Evolutionary conservation across 352 stramenopile genomes (phyloP), one percentile per base, ranked within the genome.

Genomic region (Phytophthora colocasiae): DNA sequence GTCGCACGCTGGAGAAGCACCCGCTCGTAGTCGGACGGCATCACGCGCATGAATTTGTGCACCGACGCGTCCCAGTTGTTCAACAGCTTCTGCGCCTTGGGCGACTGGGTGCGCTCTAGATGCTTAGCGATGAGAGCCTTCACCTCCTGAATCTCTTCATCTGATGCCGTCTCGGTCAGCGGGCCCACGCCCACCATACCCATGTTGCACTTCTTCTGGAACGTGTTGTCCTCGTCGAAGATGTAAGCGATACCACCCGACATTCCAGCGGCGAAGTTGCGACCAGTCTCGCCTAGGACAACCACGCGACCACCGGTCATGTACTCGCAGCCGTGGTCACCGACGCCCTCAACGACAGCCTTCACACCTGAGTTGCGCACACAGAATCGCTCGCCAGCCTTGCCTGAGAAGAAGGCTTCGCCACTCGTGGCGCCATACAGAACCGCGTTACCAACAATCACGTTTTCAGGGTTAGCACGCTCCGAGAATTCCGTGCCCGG

Each of bases 251-350:
- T 96, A 45, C 96, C 96, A 41, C 97, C 96, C 65, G 89, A 98
- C 96, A 99, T 99, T 65, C 96, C 96, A 29, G 96, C 96, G 45
- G 92, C 96, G 78, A 98, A 98, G 85, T 99, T 99, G 64, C 95
- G 90, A 32, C 97, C 96, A 34, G 95, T 99, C 22, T 84, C 73
- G 15, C 96, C 96, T 6, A 99, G 78, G 47, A 97, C 88, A 27
- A 98, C 92, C 31, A 98, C 88, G 50, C 90, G 75, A 60, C 95
- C 96, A 61, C 96, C 96, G n/a, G 97, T 99, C 97, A 99, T 99
- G 87, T 99, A 99, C 78, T 99, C 97, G 57, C 93, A 98, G 29
- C 95, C 96, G 75, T 99, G 97, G 72, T 99, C 96, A 66, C 97
- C 97, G 43, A 98, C 89, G 51, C 96, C 96, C 77, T 99, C 97